Base-by-base conservation (phyloP, 208 protist genomes). In the Phytomonas sp. region DNA sequence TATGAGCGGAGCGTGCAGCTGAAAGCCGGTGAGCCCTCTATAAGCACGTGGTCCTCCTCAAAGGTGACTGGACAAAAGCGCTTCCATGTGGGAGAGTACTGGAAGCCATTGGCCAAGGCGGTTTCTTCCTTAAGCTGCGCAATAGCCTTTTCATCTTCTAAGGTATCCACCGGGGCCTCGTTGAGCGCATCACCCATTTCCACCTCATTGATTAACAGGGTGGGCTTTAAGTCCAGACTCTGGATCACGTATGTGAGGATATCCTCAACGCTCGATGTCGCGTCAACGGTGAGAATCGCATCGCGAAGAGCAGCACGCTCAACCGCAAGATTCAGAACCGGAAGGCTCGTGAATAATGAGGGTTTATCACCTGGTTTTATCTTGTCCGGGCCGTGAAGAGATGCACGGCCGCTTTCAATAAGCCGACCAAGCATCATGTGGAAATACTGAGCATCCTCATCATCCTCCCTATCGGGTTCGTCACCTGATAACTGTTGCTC, bases 61-160 rank as follows among this genome's bases (percentile, higher is more conserved):
- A 82, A 86, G 8, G 89, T 93, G 2, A 97, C 92, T 1, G 92
- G 92, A 70, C 92, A 97, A 75, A 80, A 92, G 19, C 77, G 80
- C 71, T 90, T 89, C 88, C 88, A 97, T 26, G 76, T 59, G 14
- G 70, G 71, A 0, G 77, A 93, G 26, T 69, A 67, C 5, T 72
- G 37, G 11, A 74, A 72, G 7, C 77, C 79, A 33, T 69, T 74
- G 12, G 70, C 66, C 23, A 49, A 19, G 14, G 86, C 79, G 8
- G 75, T 74, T 49, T 87, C 77, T 49, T 88, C 87, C 34, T 81
- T 67, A 0, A 42, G 34, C 16, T 60, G 37, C 42, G 72, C 70
- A 26, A 65, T 67, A 64, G 75, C 77, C 61, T 73, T 64, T 60
- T 88, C 87, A 26, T 76, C 72, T 23, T 84, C 83, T 23, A 79